Evolutionary conservation across 2,329 filamentous ascomycete species (phyloP), one percentile per base, ranked within the genome.

Genomic region (Didymella exigua): DNA sequence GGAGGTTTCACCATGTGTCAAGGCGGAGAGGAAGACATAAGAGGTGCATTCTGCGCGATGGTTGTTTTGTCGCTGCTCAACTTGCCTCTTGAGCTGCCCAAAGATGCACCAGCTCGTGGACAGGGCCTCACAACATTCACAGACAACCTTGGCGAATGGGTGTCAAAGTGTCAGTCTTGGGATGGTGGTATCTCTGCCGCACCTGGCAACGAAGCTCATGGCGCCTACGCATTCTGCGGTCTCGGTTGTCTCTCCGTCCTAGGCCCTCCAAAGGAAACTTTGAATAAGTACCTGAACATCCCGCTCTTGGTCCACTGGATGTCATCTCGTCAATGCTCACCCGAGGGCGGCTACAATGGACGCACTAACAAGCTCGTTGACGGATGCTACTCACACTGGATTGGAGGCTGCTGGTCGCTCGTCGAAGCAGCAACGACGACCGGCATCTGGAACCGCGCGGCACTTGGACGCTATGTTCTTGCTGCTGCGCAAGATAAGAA

Each of bases 351-450:
- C 30, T 93, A 96, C 71, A 89, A 91, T 34, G 95, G 95, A 58
- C 89, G 95, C 65, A 96, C 93, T 24, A 98, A 98, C 81, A 99
- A 99, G 78, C 83, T 99, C 27, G 95, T 98, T 27, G 95, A 99
- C 75, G 95, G 93, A 40, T 99, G 95, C 78, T 99, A 99, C 79
- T 96, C 91, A 73, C 93, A 97, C 76, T 99, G 95, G 95, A 89
- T 96, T 29, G 95, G 95, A 49, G 90, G 89, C 49, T 98, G 93
- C 78, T 99, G 93, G 91, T 89, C 93, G 40, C 78, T 99, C 61
- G 81, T 98, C 63, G 89, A 97, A 78, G 90, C 91, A 53, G 88
- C 88, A 49, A 83, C 84, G 62, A 84, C 57, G 0, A 50, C 46
- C 5, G 49, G 45, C 1, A 76, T 92, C 41, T 97, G 91, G 82